phyloP scores from a whole-genome alignment of 108 stramenopile genomes.

The Cyclotella atomus region DNA sequence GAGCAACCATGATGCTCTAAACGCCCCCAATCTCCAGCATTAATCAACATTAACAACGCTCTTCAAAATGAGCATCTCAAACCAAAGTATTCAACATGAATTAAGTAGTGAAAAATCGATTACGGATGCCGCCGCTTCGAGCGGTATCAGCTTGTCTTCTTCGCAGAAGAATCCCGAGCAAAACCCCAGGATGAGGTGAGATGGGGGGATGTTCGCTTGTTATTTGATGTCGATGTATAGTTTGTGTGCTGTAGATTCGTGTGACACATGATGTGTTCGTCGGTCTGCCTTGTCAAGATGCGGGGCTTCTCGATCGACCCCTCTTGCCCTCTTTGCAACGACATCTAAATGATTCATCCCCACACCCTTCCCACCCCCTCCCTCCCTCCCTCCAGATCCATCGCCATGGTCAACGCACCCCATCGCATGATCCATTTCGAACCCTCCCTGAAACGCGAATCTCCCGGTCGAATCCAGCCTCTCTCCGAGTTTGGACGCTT shows the following conservation, averaged over 20 bases:
- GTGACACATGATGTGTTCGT: neutral
- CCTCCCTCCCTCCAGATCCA: constrained; percentile 2
- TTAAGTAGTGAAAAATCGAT: constrained; percentile 1
- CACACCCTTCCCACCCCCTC: constrained; percentile 1
- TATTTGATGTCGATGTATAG: neutral
- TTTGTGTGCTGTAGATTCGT: neutral
- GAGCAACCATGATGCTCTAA: constrained; percentile 7
- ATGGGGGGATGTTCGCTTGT: neutral
- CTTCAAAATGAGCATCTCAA: constrained; percentile 24
- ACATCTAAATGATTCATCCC: neutral
- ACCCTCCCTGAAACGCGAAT: constrained; percentile 16
- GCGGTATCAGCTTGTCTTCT: constrained; percentile 6
- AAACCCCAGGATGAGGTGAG: constrained; percentile 43
- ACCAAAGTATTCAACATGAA: constrained; percentile 16
- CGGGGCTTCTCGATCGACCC: neutral
- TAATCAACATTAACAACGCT: neutral
- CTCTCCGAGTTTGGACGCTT: constrained; percentile 11
- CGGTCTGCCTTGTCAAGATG: neutral
- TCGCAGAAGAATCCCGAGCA: constrained; percentile 18
- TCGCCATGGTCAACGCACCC: constrained; percentile 8
- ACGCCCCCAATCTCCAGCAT: neutral
- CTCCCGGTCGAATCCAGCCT: constrained; percentile 18
- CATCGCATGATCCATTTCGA: constrained; percentile 23
- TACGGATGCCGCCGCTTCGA: constrained; percentile 5
- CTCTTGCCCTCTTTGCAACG: no score